Percentiles rank a stretch among this genome's conserved stretches.
phyloP scores from a whole-genome alignment of 2,329 filamentous ascomycete genomes.

The Bipolaris zeicola region DNA sequence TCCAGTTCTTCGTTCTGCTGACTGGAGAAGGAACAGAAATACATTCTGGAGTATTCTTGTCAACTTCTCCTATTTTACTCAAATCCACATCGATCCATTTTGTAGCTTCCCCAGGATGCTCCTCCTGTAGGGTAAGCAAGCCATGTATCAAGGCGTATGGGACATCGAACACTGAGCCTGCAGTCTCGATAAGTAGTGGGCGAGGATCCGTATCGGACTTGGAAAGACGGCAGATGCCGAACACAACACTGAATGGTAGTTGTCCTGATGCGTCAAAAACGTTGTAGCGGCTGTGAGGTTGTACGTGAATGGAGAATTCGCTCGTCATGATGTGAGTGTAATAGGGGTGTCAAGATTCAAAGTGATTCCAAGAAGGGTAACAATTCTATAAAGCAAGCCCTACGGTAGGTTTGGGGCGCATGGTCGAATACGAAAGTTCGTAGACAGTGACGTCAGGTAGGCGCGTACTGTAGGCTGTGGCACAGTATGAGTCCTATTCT shows the following conservation, averaged over 20 bases:
- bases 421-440: background rate
- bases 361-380: background rate
- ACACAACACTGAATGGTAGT: slow-evolving; percentile 1
- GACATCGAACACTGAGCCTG: slow-evolving; percentile 4
- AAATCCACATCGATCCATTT: background rate
- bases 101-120: slow-evolving; percentile 1
- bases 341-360: background rate
- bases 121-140: background rate
- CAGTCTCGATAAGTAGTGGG: slow-evolving; percentile 2
- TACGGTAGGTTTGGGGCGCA: background rate
- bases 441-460: background rate
- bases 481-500: background rate
- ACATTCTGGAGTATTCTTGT: background rate
- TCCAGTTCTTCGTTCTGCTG: background rate
- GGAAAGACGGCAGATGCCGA: slow-evolving; percentile 1
- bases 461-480: background rate
- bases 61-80: background rate
- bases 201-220: background rate
- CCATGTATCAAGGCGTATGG: slow-evolving; percentile 4
- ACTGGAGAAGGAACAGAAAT: slow-evolving; percentile 4
- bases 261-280: background rate
- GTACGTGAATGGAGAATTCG: background rate
- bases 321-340: background rate
- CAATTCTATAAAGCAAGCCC: background rate
- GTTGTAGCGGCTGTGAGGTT: slow-evolving; percentile 1